Base-by-base conservation (phyloP, 2,329 filamentous ascomycete genomes). In the Trichoderma koningii region DNA sequence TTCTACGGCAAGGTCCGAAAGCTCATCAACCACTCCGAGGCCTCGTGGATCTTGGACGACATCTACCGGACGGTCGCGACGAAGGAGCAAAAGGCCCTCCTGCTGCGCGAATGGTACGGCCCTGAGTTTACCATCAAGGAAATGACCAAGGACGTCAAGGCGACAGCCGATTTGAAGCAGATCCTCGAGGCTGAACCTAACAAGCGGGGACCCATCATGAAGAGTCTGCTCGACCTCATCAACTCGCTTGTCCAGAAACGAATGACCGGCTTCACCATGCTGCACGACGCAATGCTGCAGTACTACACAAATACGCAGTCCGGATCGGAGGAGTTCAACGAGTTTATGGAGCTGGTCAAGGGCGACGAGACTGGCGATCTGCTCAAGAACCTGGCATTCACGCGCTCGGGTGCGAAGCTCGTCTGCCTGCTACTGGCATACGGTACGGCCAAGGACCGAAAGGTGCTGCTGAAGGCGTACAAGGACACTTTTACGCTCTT, bases 201-300 rank as follows among this genome's bases (percentile, higher is more conserved):
- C 80, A 98, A 98, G 83, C 87, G 92, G 67, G 87, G 85, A 15
- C 87, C 92, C 0, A 93, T 97, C 69, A 91, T 98, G 88, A 89
- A 89, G 74, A 90, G 91, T 73, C 82, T 98, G 63, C 85, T 89
- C 69, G 90, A 92, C 70, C 86, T 97, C 79, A 95, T 96, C 81
- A 97, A 97, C 78, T 87, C 90, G 68, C 85, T 99, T 48, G 85
- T 98, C 55, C 93, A 99, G 79, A 99, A 99, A 85, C 95, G 95
- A 79, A 89, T 95, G 79, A 96, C 92, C 0, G 94, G 92, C 10
- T 98, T 99, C 79, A 98, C 94, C 2, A 96, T 99, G 85, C 86
- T 99, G 21, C 96, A 99, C 77, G 95, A 98, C 73, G 95, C 95
- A 56, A 97, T 99, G 93, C 82, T 97, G 66, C 94, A 99, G 76